Evolutionary conservation across 441 rosid species (phyloP).

Genomic region (Corymbia citriodora): DNA sequence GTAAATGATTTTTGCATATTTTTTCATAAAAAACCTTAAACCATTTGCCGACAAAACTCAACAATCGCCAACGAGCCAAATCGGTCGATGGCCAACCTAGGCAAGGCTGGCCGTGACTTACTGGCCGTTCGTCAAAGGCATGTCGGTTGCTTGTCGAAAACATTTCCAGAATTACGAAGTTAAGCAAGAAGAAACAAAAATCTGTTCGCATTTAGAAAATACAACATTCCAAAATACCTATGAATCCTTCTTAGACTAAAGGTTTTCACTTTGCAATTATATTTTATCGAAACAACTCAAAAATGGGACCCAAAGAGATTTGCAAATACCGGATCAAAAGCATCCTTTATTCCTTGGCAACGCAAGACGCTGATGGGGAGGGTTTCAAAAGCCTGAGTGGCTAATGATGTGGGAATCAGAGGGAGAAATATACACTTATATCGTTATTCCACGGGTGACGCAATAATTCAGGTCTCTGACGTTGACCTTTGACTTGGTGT

Average conservation of each 20-base stretch:
- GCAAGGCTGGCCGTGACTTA: background rate
- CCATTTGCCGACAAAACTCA: background rate
- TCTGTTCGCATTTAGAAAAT: no score
- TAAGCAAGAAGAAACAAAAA: fast-evolving
- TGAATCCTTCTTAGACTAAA: no score
- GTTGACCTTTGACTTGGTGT: background rate
- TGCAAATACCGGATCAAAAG: no score
- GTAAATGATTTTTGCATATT: background rate
- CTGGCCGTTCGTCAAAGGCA: background rate
- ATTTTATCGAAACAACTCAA: no score
- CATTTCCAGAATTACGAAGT: background rate
- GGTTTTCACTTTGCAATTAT: background rate
- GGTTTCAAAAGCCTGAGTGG: background rate
- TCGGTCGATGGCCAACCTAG: fast-evolving
- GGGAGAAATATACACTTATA: background rate
- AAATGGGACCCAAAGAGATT: background rate
- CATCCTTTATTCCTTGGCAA: background rate
- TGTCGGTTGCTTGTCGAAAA: background rate
- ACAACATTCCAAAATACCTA: background rate
- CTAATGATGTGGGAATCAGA: background rate
- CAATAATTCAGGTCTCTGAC: background rate
- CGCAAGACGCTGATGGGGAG: background rate
- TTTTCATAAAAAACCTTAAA: no score
- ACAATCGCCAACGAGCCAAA: no score
- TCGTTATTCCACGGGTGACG: background rate